Percentiles rank a stretch among this genome's conserved stretches.
These are phyloP conservation scores for Geranium rotundifolium DNA, from an alignment of 345 rosid genomes.

Conservation along the genomic window DNA sequence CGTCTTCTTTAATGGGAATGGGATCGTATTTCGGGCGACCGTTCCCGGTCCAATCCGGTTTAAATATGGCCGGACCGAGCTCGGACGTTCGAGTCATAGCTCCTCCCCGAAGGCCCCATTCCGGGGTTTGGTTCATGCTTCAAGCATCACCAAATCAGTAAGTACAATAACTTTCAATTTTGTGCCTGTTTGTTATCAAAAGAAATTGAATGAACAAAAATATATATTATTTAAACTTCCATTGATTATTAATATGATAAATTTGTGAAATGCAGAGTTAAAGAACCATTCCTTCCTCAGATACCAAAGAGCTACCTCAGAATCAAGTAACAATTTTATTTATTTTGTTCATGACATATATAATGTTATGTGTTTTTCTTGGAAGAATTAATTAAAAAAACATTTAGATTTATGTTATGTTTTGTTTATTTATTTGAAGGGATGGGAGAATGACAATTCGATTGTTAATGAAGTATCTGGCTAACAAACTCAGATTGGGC, in stretches of 20 bases:
- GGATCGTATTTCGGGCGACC: constrained; percentile 48
- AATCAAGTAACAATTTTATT: constrained; percentile 57
- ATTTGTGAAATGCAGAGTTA: constrained; percentile 41
- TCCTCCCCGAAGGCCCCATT: constrained; percentile 70
- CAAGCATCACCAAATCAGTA: constrained; percentile 93
- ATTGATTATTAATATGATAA: not conserved
- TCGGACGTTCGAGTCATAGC: constrained; percentile 58
- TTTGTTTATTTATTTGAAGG: constrained; percentile 25
- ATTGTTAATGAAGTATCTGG: constrained; percentile 79
- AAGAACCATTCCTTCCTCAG: constrained; percentile 87
- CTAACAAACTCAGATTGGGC: constrained; percentile 75
- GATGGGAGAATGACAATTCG: constrained; percentile 93
- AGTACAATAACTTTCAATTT: constrained; percentile 16
- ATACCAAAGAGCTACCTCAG: constrained; percentile 91
- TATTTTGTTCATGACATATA: not conserved
- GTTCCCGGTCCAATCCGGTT: constrained; percentile 35
- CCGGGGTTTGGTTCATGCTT: constrained; percentile 93
- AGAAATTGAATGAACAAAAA: no score
- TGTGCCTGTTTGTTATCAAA: not conserved
- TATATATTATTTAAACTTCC: not conserved
- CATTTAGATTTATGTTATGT: not conserved
- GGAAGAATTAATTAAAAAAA: not conserved
- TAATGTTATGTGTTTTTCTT: no score
- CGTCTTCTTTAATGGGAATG: constrained; percentile 22
- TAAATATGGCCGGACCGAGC: constrained; percentile 53